Evolutionary conservation across 495 filamentous ascomycete species (phyloP).

Genomic region (Cercophora sp.): DNA sequence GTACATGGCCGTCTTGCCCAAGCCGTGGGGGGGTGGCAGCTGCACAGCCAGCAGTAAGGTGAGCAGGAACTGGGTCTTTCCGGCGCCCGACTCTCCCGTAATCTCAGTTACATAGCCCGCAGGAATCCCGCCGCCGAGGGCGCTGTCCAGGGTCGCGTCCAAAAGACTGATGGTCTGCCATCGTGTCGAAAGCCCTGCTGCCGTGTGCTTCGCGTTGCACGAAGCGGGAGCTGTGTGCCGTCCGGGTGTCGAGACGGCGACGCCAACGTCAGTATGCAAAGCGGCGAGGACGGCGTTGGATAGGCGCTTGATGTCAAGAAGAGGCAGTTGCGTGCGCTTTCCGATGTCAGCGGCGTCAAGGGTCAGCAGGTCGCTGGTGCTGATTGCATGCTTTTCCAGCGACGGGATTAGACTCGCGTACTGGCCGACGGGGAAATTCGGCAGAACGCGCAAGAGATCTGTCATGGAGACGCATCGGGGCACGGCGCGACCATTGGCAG

Average conservation of each 20-base stretch:
- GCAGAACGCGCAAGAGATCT: slow-evolving; percentile 81
- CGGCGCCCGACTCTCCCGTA: slow-evolving; percentile 89
- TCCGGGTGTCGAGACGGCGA: slow-evolving; percentile 17
- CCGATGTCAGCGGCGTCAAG: slow-evolving; percentile 80
- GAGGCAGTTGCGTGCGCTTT: slow-evolving; percentile 76
- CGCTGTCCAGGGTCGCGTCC: slow-evolving; percentile 66
- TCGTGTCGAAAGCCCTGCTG: slow-evolving; percentile 35
- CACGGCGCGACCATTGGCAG: not conserved
- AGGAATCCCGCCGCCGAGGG: slow-evolving; percentile 81
- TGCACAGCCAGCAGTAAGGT: slow-evolving; percentile 78
- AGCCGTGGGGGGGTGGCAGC: slow-evolving; percentile 67
- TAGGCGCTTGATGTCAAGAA: slow-evolving; percentile 72
- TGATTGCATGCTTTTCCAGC: slow-evolving; percentile 70
- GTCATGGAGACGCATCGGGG: slow-evolving; percentile 55
- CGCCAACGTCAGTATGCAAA: slow-evolving; percentile 62
- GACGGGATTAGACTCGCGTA: slow-evolving; percentile 73
- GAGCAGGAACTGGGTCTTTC: slow-evolving; percentile 92
- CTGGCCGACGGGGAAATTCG: slow-evolving; percentile 65
- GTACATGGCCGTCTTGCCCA: slow-evolving; percentile 71
- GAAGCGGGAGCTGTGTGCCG: not conserved
- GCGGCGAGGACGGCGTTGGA: slow-evolving; percentile 58
- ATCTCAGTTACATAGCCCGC: slow-evolving; percentile 82
- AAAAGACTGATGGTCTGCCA: slow-evolving; percentile 74
- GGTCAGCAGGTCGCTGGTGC: slow-evolving; percentile 79
- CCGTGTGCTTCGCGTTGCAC: slow-evolving; percentile 16